phyloP scores from a whole-genome alignment of 106 monocot species.

The Alisma plantagoaquatica region DNA sequence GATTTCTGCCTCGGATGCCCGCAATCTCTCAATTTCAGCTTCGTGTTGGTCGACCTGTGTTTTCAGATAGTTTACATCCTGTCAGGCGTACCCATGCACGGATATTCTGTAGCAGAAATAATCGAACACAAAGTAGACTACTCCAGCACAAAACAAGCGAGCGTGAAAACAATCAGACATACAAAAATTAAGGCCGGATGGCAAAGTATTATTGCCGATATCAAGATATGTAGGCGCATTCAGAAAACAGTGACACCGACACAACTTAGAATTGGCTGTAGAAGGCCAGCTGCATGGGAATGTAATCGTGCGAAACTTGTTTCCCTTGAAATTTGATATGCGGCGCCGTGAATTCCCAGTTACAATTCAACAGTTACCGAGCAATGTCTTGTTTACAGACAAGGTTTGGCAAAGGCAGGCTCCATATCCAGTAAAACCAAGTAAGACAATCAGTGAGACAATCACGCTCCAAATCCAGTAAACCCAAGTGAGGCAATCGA shows the following conservation, averaged over 20 bases:
- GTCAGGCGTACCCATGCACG: no score
- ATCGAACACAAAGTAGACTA: not conserved
- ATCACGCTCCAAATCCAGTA: not conserved
- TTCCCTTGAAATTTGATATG: not conserved
- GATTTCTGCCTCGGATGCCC: conserved; percentile 77
- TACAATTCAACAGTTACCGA: no score
- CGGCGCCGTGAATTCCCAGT: no score
- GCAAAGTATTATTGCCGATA: not conserved
- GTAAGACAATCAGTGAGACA: not conserved
- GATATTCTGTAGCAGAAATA: no score
- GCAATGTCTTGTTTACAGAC: no score
- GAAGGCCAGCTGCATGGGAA: not conserved
- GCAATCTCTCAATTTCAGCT: conserved; percentile 71
- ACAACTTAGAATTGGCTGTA: not conserved
- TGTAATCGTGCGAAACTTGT: not conserved
- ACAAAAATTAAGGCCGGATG: not conserved
- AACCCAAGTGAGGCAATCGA: no score
- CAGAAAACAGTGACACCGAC: no score
- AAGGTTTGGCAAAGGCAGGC: not conserved
- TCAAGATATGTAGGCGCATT: no score
- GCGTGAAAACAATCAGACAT: not conserved
- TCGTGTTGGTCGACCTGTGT: conserved; percentile 55
- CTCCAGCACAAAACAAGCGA: not conserved
- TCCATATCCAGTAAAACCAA: not conserved
- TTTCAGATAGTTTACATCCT: no score